Percentiles rank a stretch among this genome's conserved stretches.
Conservation (phyloP, 345 rosid genomes). For the Trapa bicornis region DNA sequence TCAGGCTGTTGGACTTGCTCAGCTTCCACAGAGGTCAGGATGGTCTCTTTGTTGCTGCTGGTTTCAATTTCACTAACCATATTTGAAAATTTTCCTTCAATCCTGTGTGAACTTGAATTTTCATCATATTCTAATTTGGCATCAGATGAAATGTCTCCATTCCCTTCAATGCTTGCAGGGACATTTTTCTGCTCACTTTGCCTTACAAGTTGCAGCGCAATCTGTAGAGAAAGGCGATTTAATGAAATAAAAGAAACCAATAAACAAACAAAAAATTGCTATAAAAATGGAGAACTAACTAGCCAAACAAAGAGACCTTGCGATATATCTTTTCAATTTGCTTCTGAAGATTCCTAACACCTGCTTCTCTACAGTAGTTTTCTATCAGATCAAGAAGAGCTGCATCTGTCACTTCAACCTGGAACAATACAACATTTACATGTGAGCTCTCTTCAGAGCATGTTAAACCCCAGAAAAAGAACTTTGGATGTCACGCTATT, state of each 20-base stretch:
- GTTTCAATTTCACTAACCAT: constrained; percentile 23
- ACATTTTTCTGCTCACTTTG: constrained; percentile 34
- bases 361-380: constrained; percentile 97
- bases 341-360: constrained; percentile 96
- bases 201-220: constrained; percentile 86
- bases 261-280: not conserved
- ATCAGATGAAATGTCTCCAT: too few species aligned
- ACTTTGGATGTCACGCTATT: too few species aligned
- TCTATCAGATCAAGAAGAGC: constrained; percentile 83
- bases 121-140: constrained; percentile 11
- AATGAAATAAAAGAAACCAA: not conserved
- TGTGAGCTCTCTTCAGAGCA: not conserved
- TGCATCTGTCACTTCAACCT: constrained; percentile 89
- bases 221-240: constrained; percentile 27
- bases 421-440: constrained; percentile 6
- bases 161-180: constrained; percentile 22
- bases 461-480: too few species aligned
- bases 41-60: constrained; percentile 11
- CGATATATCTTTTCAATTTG: constrained; percentile 99
- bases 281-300: not conserved
- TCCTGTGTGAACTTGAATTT: constrained; percentile 17
- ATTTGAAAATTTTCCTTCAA: constrained; percentile 14
- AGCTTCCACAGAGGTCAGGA: constrained; percentile 12
- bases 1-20: constrained; percentile 7
- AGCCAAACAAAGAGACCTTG: constrained; percentile 37